Evolutionary conservation across 768 basidiomycete species (phyloP), one percentile per base, ranked within the genome.

Genomic region (Termitomyces sp.): DNA sequence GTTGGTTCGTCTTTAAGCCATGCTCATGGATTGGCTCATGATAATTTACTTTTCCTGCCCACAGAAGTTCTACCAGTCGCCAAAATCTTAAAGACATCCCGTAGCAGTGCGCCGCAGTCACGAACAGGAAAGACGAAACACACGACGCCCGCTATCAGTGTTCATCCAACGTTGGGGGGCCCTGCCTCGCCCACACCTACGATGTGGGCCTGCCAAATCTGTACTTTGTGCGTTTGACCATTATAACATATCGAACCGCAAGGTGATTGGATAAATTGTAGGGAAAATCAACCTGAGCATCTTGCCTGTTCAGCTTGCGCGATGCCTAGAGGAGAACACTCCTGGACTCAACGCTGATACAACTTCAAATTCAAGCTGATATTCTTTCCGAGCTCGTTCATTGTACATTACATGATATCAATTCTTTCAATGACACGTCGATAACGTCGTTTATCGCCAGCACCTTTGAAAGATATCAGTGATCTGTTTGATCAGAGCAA

Each of bases 291-390:
- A 34, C 67, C 73, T 10, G 69, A 65, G 18, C 81, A 86, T 67
- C 76, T 87, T 9, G 82, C 82, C 9, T 90, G 88, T 65, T 78
- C 82, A 39, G 86, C 77, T 1, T 90, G 88, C 66, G 73, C 74
- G 3, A 85, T 83, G 10, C 77, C 80, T 51, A 74, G 77, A 54
- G 82, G 83, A 27, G 63, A 66, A 51, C 37, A 56, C n/a, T 55
- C 24, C 49, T 65, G 57, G 58, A 44, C 16, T 14, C n/a, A 56
- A n/a, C 52, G n/a, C 7, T 51, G 46, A 56, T 43, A 36, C 34
- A 56, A 45, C 20, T 37, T 27, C 24, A 16, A 39, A 37, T 22
- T 1, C 37, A 14, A 51, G 5, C 24, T 51, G 49, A 51, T 37
- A 26, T 26, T 12, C 18, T 18, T 26, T 37, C 33, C 22, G 24